phyloP scores from a whole-genome alignment of 2,329 filamentous ascomycete species.

The Coniochaeta pulveracea region DNA sequence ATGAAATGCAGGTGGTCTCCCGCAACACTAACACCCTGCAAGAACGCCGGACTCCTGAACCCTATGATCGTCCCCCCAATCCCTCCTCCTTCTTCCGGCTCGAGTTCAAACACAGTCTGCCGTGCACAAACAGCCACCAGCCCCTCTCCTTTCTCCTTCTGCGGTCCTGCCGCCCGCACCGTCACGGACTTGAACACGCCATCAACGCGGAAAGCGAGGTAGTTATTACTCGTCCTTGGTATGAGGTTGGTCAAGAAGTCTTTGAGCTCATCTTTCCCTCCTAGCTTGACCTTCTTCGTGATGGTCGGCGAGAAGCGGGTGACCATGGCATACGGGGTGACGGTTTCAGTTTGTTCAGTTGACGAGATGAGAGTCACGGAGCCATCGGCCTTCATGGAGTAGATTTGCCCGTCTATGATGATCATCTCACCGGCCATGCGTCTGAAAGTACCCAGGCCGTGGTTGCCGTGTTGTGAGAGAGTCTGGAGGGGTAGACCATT shows the following conservation, averaged over 20 bases:
- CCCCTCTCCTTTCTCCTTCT: constrained; percentile 15
- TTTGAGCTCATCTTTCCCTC: constrained; percentile 16
- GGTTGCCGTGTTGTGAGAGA: constrained; percentile 19
- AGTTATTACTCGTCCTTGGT: constrained; percentile 17
- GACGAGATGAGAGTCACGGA: constrained; percentile 14
- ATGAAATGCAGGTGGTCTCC: constrained; percentile 24
- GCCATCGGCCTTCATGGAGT: constrained; percentile 23
- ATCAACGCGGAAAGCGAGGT: constrained; percentile 18
- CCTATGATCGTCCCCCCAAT: constrained; percentile 18
- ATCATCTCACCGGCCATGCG: constrained; percentile 24
- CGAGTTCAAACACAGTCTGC: constrained; percentile 18
- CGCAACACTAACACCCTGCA: constrained; percentile 21
- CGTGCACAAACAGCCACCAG: constrained; percentile 16
- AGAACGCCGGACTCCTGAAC: constrained; percentile 19
- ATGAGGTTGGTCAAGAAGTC: constrained; percentile 13
- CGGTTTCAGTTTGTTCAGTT: constrained; percentile 9
- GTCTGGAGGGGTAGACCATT: constrained; percentile 17
- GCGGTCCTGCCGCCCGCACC: constrained; percentile 20
- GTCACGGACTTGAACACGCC: constrained; percentile 17
- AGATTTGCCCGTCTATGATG: constrained; percentile 18
- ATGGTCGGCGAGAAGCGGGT: constrained; percentile 18
- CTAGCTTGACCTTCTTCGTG: constrained; percentile 9
- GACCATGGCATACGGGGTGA: constrained; percentile 22
- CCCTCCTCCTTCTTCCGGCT: constrained; percentile 3
- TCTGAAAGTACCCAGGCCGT: constrained; percentile 22